Conservation (phyloP, 169 alveolate species). For the Plasmodium cynomolgi region DNA sequence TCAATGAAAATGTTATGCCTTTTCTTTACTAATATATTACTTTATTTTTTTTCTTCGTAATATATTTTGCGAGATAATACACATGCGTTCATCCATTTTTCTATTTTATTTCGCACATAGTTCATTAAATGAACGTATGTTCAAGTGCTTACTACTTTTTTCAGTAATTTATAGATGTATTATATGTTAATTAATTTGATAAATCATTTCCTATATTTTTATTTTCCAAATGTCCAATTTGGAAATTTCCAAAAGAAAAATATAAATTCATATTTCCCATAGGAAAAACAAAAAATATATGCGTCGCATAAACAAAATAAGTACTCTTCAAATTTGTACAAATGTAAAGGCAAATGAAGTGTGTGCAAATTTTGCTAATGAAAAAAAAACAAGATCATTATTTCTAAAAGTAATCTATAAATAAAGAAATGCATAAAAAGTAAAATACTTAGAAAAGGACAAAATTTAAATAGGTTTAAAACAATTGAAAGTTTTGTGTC, state of each 20-base stretch:
- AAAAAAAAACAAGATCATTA: conserved; percentile 16
- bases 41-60: conserved; percentile 8
- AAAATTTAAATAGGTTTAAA: conserved; percentile 37
- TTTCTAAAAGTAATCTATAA: conserved; percentile 40
- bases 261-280: conserved; percentile 16
- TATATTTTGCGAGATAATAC: conserved; percentile 10
- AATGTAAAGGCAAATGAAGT: conserved; percentile 29
- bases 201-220: conserved; percentile 8
- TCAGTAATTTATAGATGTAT: neutral
- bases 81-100: neutral
- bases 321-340: conserved; percentile 1
- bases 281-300: conserved; percentile 34
- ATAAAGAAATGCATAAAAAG: conserved; percentile 16
- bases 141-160: neutral
- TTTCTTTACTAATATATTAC: neutral
- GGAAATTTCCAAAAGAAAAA: conserved; percentile 1
- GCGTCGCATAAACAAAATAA: conserved; percentile 12
- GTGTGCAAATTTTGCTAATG: conserved; percentile 45
- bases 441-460: neutral
- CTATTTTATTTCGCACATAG: neutral
- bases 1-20: conserved; percentile 17
- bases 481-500: conserved; percentile 5
- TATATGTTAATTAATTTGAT: neutral
- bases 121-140: neutral
- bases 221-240: conserved; percentile 7